Evolutionary conservation across 805 yeast genomes (phyloP), one percentile per base, ranked within the genome.

Genomic region (Ogataea dorogensis): DNA sequence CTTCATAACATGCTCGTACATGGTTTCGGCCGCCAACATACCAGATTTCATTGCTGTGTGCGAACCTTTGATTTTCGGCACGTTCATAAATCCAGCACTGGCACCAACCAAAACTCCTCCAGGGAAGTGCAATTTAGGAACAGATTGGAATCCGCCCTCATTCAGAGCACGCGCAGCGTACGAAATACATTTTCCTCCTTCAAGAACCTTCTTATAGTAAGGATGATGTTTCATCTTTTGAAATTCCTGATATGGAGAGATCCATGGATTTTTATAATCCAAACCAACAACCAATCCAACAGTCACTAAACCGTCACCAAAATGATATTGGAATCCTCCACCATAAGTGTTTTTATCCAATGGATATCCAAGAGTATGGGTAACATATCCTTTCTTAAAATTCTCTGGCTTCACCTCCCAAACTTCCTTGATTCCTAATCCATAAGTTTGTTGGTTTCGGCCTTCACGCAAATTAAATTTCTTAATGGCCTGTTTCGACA

Each of bases 21-120:
- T 83, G 15, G 73, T 58, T 53, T 93, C 97, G 2, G 98, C 98
- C 2, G 98, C 98, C 18, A 93, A 62, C 73, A 93, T 81, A 20
- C 98, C 98, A 7, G 93, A 73, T 62, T 93, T 93, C 79, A 93
- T 86, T 1, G 99, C 98, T 1, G 96, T 91, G 60, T 93, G 99
- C 0, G 97, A 81, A 11, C 99, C 99, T 65, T 93, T 93, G 54
- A 93, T 86, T 61, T 91, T 93, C 35, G 98, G 97, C 28, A 93
- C 98, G 58, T 93, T 93, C 77, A 93, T 75, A 61, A 93, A 91
- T 1, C 98, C 98, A 3, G 98, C 98, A 39, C 94, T 69, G 39
- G 95, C 93, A 20, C 99, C 99, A 24, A 93, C 91, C 18, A 93
- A 65, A 7, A 88, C 81, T 35, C 98, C 99, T 33, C 99, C 99